Conservation (phyloP, 176 grass and related monocot genomes). For the Paspalum vaginatum region DNA sequence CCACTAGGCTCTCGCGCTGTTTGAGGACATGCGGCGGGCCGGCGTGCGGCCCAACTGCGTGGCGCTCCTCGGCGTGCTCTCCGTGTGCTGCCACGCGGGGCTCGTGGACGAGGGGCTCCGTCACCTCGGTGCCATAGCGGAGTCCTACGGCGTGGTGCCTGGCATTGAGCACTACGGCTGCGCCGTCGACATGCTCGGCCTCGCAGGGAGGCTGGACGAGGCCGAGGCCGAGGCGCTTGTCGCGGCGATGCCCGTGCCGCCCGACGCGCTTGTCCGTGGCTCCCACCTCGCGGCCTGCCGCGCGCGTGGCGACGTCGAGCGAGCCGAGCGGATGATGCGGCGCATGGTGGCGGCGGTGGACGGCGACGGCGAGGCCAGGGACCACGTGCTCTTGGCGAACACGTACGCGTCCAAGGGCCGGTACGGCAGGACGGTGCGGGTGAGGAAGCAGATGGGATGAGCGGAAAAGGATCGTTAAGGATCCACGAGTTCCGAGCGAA, state of each 20-base stretch:
- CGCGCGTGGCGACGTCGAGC: conserved; percentile 41
- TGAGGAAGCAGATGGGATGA: conserved; percentile 70
- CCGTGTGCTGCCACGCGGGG: conserved; percentile 70
- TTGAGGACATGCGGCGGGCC: conserved; percentile 49
- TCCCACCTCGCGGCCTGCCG: conserved; percentile 74
- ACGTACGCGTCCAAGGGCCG: conserved; percentile 52
- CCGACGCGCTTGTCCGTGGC: conserved; percentile 57
- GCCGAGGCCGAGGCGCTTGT: conserved; percentile 59
- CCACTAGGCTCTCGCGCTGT: conserved; percentile 53
- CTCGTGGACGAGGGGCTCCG: conserved; percentile 54
- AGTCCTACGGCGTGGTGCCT: conserved; percentile 27
- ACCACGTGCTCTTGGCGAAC: conserved; percentile 73
- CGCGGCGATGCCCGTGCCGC: conserved; percentile 54
- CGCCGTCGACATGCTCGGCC: conserved; percentile 73
- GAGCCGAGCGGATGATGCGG: conserved; percentile 55
- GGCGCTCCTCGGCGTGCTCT: conserved; percentile 58
- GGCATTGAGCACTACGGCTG: conserved; percentile 82
- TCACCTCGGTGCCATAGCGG: conserved; percentile 39
- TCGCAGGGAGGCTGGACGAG: conserved; percentile 54
- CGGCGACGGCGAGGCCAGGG: conserved; percentile 30
- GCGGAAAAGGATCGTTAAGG: conserved; percentile 49
- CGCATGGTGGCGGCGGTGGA: neutral
- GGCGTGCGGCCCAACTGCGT: conserved; percentile 62
- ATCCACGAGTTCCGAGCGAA: too few species aligned
- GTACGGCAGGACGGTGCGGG: neutral